phyloP scores from a whole-genome alignment of 108 stramenopile genomes.

The Nitzschia palea region DNA sequence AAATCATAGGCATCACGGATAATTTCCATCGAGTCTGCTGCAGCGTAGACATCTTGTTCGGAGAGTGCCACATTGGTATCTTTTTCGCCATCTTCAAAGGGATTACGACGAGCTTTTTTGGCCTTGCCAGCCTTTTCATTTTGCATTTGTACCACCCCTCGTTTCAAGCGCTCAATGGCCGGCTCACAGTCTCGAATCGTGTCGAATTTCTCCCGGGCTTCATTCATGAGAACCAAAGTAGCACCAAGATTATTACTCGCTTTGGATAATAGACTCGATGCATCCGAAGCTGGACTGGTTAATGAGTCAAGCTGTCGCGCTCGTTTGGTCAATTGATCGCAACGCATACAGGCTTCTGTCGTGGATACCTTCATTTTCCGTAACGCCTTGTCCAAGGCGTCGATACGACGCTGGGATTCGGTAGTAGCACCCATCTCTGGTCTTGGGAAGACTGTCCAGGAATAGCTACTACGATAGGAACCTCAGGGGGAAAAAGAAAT shows the following conservation, averaged over 20 bases:
- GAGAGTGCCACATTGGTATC: conserved; percentile 37
- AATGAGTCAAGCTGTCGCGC: conserved; percentile 75
- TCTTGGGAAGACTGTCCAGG: no score
- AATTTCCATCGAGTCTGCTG: conserved; percentile 85
- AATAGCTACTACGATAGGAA: no score
- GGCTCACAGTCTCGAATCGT: conserved; percentile 80
- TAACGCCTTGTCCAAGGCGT: conserved; percentile 46
- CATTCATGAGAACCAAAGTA: conserved; percentile 60
- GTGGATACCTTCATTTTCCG: conserved; percentile 61
- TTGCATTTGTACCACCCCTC: conserved; percentile 64
- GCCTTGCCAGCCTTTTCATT: conserved; percentile 32
- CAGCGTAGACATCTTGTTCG: conserved; percentile 87
- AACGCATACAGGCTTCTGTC: conserved; percentile 45
- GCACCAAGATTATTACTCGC: conserved; percentile 64
- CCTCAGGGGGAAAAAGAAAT: no score
- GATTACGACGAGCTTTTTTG: conserved; percentile 30
- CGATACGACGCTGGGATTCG: conserved; percentile 39
- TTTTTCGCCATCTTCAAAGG: conserved; percentile 18
- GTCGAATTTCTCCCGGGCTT: conserved; percentile 86
- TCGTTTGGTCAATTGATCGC: conserved; percentile 66
- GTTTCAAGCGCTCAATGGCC: conserved; percentile 61
- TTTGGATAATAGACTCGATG: conserved; percentile 56
- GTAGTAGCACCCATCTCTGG: conserved; percentile 36
- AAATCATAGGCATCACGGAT: conserved; percentile 80
- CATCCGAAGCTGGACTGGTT: conserved; percentile 80